phyloP scores from a whole-genome alignment of 2,329 filamentous ascomycete genomes.

The Thielaviopsis ethacetica region DNA sequence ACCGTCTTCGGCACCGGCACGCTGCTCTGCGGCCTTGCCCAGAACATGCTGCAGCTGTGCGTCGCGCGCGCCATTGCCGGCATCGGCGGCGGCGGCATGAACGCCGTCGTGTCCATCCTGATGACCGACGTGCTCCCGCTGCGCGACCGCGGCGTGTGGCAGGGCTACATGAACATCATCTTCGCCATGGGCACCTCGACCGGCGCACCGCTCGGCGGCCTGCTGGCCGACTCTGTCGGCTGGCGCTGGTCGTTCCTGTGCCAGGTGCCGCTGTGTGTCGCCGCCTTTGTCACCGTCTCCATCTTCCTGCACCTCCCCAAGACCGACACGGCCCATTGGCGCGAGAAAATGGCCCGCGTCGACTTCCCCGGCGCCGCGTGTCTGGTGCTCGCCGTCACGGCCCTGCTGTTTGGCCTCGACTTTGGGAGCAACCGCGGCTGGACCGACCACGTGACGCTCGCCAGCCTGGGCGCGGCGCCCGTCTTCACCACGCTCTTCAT shows the following conservation, averaged over 20 bases:
- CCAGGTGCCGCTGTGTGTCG: too few species aligned
- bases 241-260: too few species aligned
- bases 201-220: conserved; percentile 50
- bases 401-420: too few species aligned
- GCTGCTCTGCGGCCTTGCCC: conserved; percentile 44
- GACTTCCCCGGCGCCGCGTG: too few species aligned
- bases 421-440: not conserved
- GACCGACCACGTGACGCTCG: too few species aligned
- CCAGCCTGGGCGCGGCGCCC: too few species aligned
- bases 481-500: too few species aligned
- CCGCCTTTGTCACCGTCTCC: too few species aligned
- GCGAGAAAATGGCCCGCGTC: too few species aligned
- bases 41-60: conserved; percentile 53
- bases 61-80: conserved; percentile 48
- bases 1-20: conserved; percentile 48
- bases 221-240: too few species aligned
- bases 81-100: conserved; percentile 59
- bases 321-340: conserved; percentile 33
- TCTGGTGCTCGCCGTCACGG: too few species aligned
- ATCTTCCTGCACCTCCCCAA: too few species aligned
- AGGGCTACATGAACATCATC: conserved; percentile 44
- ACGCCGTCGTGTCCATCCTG: conserved; percentile 50
- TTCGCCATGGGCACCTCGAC: conserved; percentile 53
- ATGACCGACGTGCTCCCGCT: conserved; percentile 54
- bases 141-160: conserved; percentile 50